phyloP scores from a whole-genome alignment of 1,284 basidiomycete genomes.

The Porodaedalea pini region DNA sequence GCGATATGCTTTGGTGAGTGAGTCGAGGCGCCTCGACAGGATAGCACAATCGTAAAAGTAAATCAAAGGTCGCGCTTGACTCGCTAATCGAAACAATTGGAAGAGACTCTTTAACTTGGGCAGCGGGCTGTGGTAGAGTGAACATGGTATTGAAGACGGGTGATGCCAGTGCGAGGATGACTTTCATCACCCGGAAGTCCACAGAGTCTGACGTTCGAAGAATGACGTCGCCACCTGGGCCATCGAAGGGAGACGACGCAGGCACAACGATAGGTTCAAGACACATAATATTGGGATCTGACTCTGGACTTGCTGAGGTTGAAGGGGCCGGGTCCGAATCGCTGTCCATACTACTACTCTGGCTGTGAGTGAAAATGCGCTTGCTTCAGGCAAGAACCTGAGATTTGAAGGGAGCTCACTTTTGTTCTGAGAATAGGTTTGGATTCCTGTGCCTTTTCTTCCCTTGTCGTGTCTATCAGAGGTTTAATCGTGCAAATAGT shows the following conservation, averaged over 20 bases:
- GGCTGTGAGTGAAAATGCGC: neutral
- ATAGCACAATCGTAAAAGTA: slow-evolving; percentile 51
- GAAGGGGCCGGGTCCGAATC: neutral
- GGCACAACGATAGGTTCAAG: neutral
- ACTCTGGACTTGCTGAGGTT: neutral
- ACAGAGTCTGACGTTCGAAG: slow-evolving; percentile 24
- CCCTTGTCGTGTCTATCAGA: too few relatives aligned
- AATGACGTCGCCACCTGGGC: slow-evolving; percentile 20
- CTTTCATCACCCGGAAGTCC: slow-evolving; percentile 25
- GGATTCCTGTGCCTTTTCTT: too few relatives aligned
- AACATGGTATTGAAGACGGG: slow-evolving; percentile 29
- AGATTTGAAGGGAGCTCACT: too few relatives aligned
- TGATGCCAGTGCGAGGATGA: slow-evolving; percentile 25
- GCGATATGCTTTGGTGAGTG: neutral
- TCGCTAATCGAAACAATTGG: slow-evolving; percentile 37
- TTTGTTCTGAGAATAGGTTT: too few relatives aligned
- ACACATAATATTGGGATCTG: neutral
- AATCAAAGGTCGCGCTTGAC: slow-evolving; percentile 38
- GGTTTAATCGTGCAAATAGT: too few relatives aligned
- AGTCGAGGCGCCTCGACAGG: slow-evolving; percentile 25
- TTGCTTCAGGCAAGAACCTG: too few relatives aligned
- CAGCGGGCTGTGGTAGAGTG: slow-evolving; percentile 23
- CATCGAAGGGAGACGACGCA: neutral
- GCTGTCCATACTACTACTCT: neutral
- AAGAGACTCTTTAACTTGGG: slow-evolving; percentile 33